These are phyloP conservation scores for Chrysochromulina parva DNA, from an alignment of 78 protist genomes.

Conservation along the genomic window DNA sequence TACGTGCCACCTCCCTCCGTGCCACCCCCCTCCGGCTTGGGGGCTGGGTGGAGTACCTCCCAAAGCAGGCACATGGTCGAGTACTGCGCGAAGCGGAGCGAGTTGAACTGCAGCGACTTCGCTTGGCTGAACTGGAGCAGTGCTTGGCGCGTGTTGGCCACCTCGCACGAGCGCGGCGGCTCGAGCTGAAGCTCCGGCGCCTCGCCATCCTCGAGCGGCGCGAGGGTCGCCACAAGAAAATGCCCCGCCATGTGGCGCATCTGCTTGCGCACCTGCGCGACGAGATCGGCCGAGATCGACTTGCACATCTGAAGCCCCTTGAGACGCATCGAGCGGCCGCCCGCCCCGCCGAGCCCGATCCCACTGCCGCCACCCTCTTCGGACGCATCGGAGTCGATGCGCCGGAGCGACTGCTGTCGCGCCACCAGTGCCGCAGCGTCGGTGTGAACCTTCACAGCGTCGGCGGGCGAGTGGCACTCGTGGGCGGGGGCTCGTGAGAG, in stretches of 20 bases:
- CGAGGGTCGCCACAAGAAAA: background rate
- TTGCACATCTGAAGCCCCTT: background rate
- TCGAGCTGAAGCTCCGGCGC: too few relatives aligned
- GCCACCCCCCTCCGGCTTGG: too few relatives aligned
- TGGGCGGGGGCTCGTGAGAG: too few relatives aligned
- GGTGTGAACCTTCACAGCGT: too few relatives aligned
- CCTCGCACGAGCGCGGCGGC: too few relatives aligned
- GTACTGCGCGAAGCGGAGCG: background rate
- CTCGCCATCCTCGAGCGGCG: background rate
- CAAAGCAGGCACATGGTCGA: background rate
- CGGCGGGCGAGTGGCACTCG: too few relatives aligned
- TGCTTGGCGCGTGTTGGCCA: background rate
- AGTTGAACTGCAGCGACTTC: slow-evolving; percentile 1
- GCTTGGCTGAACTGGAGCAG: background rate
- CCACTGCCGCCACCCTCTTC: too few relatives aligned
- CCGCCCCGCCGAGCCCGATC: too few relatives aligned
- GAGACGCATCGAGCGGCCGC: background rate
- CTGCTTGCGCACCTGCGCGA: background rate
- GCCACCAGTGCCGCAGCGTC: too few relatives aligned
- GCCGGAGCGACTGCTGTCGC: too few relatives aligned
- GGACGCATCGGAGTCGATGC: too few relatives aligned
- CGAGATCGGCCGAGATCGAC: background rate
- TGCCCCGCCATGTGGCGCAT: background rate
- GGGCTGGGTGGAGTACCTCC: background rate
- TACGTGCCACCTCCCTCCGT: too few relatives aligned